A percentile compares a stretch with the other conserved stretches of the same genome.
These are phyloP conservation scores for Kodamaea leandrae DNA, from an alignment of 805 yeast genomes.

Conservation along the genomic window DNA sequence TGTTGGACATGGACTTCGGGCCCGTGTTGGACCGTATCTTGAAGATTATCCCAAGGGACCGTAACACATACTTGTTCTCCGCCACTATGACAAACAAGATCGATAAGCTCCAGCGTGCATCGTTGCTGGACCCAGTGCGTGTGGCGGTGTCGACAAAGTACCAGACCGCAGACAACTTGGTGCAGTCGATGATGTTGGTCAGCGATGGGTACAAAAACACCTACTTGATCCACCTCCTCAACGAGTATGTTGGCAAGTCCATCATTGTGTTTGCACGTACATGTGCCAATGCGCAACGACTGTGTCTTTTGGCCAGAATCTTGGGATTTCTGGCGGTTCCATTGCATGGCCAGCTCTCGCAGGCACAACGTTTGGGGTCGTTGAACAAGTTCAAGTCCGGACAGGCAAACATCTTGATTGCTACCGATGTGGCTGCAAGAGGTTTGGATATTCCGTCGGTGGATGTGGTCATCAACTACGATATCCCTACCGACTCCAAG, in stretches of 20 bases:
- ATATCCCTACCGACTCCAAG: constrained; percentile 80
- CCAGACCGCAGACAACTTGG: constrained; percentile 90
- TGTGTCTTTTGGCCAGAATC: constrained; percentile 74
- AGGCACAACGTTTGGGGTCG: constrained; percentile 80
- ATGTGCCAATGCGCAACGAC: constrained; percentile 90
- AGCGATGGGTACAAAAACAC: constrained; percentile 94
- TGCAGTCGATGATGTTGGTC: constrained; percentile 84
- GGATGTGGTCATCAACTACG: constrained; percentile 73
- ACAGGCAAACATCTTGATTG: constrained; percentile 63
- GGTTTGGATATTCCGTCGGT: constrained; percentile 83
- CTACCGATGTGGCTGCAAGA: constrained; percentile 88
- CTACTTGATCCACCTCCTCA: constrained; percentile 72
- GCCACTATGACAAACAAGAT: constrained; percentile 98
- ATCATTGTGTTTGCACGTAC: constrained; percentile 90
- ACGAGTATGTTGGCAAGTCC: constrained; percentile 81
- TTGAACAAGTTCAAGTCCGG: constrained; percentile 77
- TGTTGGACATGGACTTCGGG: constrained; percentile 94
- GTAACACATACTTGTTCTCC: constrained; percentile 83
- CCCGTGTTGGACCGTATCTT: constrained; percentile 87
- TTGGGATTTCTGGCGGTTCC: constrained; percentile 90
- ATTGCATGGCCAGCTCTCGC: constrained; percentile 87
- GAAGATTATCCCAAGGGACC: constrained; percentile 76
- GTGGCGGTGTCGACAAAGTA: constrained; percentile 87
- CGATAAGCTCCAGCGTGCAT: constrained; percentile 92
- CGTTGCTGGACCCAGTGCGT: constrained; percentile 81